phyloP scores from a whole-genome alignment of 257 asterid species.

The Coffea eugenioides region DNA sequence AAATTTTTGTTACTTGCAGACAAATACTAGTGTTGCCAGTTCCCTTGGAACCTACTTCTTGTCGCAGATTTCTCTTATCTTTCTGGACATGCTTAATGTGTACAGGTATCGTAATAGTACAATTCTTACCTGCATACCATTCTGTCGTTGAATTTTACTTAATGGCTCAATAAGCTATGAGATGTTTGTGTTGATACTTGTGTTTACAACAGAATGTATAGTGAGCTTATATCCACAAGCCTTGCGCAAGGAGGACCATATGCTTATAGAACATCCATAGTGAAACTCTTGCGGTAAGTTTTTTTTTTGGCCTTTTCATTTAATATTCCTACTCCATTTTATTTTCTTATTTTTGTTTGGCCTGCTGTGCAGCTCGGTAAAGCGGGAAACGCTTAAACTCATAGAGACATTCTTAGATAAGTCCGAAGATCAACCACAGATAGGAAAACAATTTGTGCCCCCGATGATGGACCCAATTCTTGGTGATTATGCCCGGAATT shows the following conservation, averaged over 20 bases:
- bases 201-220: conserved; percentile 80
- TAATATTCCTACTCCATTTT: conserved; percentile 5
- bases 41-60: conserved; percentile 88
- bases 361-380: conserved; percentile 70
- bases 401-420: conserved; percentile 94
- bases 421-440: conserved; percentile 90
- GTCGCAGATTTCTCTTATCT: conserved; percentile 77
- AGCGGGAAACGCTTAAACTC: conserved; percentile 94
- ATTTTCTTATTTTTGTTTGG: conserved; percentile 14
- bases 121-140: neutral
- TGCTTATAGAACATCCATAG: conserved; percentile 82
- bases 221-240: conserved; percentile 91
- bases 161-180: neutral
- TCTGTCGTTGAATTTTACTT: neutral
- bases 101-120: conserved; percentile 52
- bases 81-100: conserved; percentile 96
- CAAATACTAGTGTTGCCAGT: conserved; percentile 89
- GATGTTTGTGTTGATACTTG: conserved; percentile 13
- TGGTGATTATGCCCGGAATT: conserved; percentile 89
- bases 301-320: conserved; percentile 6
- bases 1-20: conserved; percentile 47
- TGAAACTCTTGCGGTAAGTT: conserved; percentile 88
- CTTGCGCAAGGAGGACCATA: conserved; percentile 97
- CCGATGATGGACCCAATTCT: conserved; percentile 99
- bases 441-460: conserved; percentile 90